Percentiles rank a stretch among this genome's conserved stretches.
Conservation (phyloP, 768 basidiomycete genomes). For the Lactarius hatsudake region DNA sequence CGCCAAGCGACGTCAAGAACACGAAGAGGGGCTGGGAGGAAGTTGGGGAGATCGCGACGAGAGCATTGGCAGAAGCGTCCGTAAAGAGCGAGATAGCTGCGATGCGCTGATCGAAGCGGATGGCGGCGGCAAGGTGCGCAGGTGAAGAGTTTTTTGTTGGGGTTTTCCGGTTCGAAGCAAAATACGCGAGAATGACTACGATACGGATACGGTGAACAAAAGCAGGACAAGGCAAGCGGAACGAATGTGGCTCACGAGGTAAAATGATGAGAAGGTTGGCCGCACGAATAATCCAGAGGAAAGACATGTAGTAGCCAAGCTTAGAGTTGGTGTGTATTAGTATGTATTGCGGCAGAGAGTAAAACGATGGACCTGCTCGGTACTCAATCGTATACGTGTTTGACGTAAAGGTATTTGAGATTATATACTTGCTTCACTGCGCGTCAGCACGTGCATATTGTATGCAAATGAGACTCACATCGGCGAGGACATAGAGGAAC, state of each 20-base stretch:
- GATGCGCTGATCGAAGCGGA: constrained; percentile 26
- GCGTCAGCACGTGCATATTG: neutral
- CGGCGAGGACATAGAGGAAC: constrained; percentile 26
- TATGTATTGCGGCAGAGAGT: neutral
- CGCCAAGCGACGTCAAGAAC: constrained; percentile 25
- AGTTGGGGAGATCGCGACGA: constrained; percentile 25
- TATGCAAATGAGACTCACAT: constrained; percentile 14
- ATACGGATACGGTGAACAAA: neutral
- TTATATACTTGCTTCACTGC: constrained; percentile 28
- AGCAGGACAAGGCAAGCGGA: neutral
- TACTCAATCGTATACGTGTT: constrained; percentile 27
- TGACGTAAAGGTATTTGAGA: constrained; percentile 28
- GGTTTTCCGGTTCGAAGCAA: constrained; percentile 2
- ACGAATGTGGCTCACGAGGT: constrained; percentile 21
- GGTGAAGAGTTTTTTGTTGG: neutral
- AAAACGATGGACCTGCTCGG: constrained; percentile 23
- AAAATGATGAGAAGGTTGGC: constrained; percentile 25
- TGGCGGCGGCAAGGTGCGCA: constrained; percentile 18
- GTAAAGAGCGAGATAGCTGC: constrained; percentile 27
- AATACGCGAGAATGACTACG: constrained; percentile 27
- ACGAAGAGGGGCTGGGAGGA: constrained; percentile 29
- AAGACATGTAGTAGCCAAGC: constrained; percentile 29
- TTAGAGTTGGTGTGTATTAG: constrained; percentile 10
- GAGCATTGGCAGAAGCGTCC: constrained; percentile 27
- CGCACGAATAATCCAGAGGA: constrained; percentile 27